Base-by-base conservation (phyloP, 805 yeast genomes). In the Starmerella vitae region DNA sequence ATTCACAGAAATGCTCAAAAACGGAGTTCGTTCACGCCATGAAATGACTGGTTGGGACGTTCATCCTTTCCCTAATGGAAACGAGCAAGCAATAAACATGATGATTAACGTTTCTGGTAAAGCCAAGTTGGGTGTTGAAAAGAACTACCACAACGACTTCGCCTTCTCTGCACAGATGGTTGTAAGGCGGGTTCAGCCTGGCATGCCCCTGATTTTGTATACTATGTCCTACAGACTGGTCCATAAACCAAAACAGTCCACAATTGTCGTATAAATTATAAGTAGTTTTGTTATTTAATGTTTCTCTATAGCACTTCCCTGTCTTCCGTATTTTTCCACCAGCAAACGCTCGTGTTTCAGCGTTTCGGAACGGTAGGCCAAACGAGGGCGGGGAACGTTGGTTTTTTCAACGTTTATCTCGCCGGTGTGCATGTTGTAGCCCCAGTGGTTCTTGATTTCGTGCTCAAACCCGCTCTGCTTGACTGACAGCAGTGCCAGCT, bases 381-480 rank as follows among this genome's bases (percentile, higher is more conserved):
- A 72, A 55, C 99, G 74, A 36, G 86, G 78, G 49, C 78, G 77
- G 1, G 99, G 98, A 36, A 91, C 95, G 56, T 91, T 91, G 2
- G 96, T 82, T 65, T 85, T 91, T 52, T 82, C 94, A 35, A 91
- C 76, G 54, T 82, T 86, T 33, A 51, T 46, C 54, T 86, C 85
- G 5, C 93, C 93, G 12, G 52, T 41, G 27, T 50, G 50, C 52
- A 60, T 62, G 43, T 73, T 58, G 42, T 73, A 68, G 28, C 97
- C 97, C 98, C 99, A 91, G 57, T 88, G 97, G 52, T 70, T 71
- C 61, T 91, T 91, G 52, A 91, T 69, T 36, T 68, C 68, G 45
- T 76, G 70, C 60, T 91, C 99, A 73, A 86, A 91, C 0, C 99
- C 99, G 54, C 93, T 78, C 67, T 88, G 96, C 43, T 70, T 59